These are phyloP conservation scores for Astrephomene gubernaculifera DNA, from an alignment of 139 green algal species.

Conservation along the genomic window DNA sequence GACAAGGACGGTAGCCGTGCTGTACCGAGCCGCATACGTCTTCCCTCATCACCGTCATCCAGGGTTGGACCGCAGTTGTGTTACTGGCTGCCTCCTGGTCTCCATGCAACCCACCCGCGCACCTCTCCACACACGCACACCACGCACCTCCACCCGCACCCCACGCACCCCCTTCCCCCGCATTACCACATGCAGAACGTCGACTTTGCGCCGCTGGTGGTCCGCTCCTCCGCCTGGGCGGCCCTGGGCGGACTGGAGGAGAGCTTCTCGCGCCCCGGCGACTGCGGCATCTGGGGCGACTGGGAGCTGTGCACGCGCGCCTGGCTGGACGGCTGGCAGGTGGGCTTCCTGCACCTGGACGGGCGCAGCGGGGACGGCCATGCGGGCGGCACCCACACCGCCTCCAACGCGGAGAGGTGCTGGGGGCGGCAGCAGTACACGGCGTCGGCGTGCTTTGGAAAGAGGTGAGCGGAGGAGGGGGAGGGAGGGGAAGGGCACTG, in stretches of 20 bases:
- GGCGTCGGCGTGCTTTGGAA: background rate
- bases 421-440: slow-evolving; percentile 41
- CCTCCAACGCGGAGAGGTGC: slow-evolving; percentile 15
- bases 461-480: background rate
- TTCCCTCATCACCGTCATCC: too few species aligned
- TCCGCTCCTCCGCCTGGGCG: background rate
- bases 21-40: background rate
- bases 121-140: too few species aligned
- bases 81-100: too few species aligned
- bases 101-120: too few species aligned
- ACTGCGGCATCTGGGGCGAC: slow-evolving; percentile 53
- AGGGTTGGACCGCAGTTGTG: too few species aligned
- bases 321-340: slow-evolving; percentile 34
- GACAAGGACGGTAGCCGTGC: background rate
- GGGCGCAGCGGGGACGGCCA: slow-evolving; percentile 9
- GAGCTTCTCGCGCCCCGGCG: slow-evolving; percentile 24
- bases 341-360: background rate
- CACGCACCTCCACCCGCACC: too few species aligned
- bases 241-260: slow-evolving; percentile 49
- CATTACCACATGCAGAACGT: too few species aligned
- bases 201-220: slow-evolving; percentile 49
- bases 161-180: too few species aligned
- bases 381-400: slow-evolving; percentile 25
- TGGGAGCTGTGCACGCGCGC: slow-evolving; percentile 19
- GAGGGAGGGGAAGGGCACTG: background rate